A percentile compares a stretch with the other conserved stretches of the same genome.
Conservation (phyloP, 2,329 filamentous ascomycete species). For the Diplocarpon mali region DNA sequence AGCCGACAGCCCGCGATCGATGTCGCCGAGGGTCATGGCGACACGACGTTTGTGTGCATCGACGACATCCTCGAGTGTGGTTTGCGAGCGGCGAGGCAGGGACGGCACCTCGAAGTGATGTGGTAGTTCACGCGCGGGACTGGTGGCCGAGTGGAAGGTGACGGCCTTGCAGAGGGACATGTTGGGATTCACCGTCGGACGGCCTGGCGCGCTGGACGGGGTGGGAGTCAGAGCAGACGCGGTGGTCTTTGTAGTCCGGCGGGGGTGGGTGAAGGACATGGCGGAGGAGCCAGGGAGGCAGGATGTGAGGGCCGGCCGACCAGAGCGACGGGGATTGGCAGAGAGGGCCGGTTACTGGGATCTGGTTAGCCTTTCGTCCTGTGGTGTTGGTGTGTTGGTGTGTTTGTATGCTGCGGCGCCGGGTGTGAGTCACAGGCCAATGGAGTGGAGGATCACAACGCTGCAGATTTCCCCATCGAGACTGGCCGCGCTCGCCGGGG, state of each 20-base stretch:
- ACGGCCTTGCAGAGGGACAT: slow-evolving; percentile 58
- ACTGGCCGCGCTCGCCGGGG: too few relatives aligned
- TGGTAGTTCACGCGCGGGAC: slow-evolving; percentile 30
- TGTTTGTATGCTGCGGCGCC: too few relatives aligned
- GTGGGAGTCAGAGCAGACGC: slow-evolving; percentile 34
- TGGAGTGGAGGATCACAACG: too few relatives aligned
- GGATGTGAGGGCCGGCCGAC: too few relatives aligned
- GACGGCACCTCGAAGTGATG: slow-evolving; percentile 30
- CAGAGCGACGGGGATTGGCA: too few relatives aligned
- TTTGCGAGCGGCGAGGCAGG: slow-evolving; percentile 57
- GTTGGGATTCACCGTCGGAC: slow-evolving; percentile 41
- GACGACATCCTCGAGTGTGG: slow-evolving; percentile 60
- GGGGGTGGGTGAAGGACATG: slow-evolving; percentile 27
- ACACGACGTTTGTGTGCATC: slow-evolving; percentile 59
- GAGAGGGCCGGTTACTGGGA: too few relatives aligned
- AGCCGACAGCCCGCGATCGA: slow-evolving; percentile 50
- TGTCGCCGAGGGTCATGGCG: slow-evolving; percentile 51
- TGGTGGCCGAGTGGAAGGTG: slow-evolving; percentile 42
- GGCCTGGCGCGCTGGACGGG: slow-evolving; percentile 31
- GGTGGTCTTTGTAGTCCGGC: slow-evolving; percentile 29
- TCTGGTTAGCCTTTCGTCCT: too few relatives aligned
- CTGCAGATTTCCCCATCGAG: too few relatives aligned
- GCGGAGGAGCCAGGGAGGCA: slow-evolving; percentile 19
- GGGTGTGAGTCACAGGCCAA: too few relatives aligned
- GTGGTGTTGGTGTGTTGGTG: too few relatives aligned